Percentiles rank a stretch among this genome's conserved stretches.
phyloP scores from a whole-genome alignment of 2,329 filamentous ascomycete species.

The Thielaviopsis populi region DNA sequence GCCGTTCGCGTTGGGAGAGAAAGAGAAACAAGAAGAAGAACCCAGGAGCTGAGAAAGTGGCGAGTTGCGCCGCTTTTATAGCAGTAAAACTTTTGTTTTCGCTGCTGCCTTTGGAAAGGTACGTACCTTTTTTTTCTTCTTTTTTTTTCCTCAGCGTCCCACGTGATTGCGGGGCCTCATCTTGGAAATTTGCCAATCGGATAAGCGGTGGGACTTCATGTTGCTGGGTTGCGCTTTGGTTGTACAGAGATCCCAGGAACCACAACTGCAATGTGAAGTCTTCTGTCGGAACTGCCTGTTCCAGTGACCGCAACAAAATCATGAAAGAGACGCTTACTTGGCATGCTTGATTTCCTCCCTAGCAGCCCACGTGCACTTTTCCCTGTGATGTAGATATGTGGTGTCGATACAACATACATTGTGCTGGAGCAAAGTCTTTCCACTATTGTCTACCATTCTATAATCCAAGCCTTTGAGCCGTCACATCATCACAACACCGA shows the following conservation, averaged over 20 bases:
- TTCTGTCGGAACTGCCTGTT: too few relatives aligned
- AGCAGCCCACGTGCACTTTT: too few relatives aligned
- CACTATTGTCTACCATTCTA: too few relatives aligned
- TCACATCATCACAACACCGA: too few relatives aligned
- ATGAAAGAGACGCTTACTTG: not conserved
- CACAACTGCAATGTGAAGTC: not conserved
- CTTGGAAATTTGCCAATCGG: not conserved
- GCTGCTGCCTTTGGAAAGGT: not conserved
- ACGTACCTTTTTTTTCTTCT: not conserved
- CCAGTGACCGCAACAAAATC: too few relatives aligned
- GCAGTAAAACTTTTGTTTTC: not conserved
- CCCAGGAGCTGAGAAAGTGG: not conserved
- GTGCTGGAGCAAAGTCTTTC: too few relatives aligned
- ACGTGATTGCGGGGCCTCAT: constrained; percentile 5
- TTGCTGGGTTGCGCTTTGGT: not conserved
- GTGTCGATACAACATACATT: not conserved
- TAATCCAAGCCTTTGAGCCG: too few relatives aligned
- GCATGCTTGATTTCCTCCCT: not conserved
- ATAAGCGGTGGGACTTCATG: not conserved
- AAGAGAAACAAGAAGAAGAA: constrained; percentile 10
- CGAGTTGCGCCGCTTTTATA: constrained; percentile 5
- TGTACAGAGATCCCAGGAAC: not conserved
- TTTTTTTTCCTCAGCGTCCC: not conserved
- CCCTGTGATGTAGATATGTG: not conserved
- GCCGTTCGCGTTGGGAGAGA: constrained; percentile 8